Evolutionary conservation across 352 stramenopile species (phyloP).

Genomic region (Aphanomyces stellatus): DNA sequence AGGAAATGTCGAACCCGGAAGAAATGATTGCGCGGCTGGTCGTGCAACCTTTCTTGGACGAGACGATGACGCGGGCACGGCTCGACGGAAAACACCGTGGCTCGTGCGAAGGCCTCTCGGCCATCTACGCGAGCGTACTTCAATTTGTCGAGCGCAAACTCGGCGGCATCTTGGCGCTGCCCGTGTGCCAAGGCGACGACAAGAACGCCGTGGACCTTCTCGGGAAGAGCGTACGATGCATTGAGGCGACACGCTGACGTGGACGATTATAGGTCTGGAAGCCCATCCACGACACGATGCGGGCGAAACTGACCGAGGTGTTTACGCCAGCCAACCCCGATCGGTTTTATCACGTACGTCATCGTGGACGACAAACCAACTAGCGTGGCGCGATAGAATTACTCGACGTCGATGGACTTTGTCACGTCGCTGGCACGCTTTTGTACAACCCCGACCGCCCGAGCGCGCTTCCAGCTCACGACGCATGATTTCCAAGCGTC

Average conservation of each 20-base stretch:
- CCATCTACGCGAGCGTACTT: constrained; percentile 64
- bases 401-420: constrained; percentile 70
- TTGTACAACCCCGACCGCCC: constrained; percentile 48
- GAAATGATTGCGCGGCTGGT: constrained; percentile 72
- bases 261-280: constrained; percentile 45
- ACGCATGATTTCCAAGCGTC: constrained; percentile 77
- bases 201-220: constrained; percentile 61
- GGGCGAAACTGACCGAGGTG: constrained; percentile 56
- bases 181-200: constrained; percentile 54
- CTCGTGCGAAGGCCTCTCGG: constrained; percentile 62
- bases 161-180: constrained; percentile 38
- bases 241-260: background rate
- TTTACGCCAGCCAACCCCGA: constrained; percentile 73
- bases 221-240: constrained; percentile 36
- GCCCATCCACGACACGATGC: constrained; percentile 54
- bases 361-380: background rate
- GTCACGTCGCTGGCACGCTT: constrained; percentile 45
- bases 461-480: constrained; percentile 50
- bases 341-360: constrained; percentile 44
- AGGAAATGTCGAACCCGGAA: constrained; percentile 70
- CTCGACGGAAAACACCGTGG: constrained; percentile 59
- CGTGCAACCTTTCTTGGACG: constrained; percentile 67
- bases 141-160: constrained; percentile 72
- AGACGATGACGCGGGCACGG: constrained; percentile 64
- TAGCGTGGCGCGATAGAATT: constrained; percentile 31